phyloP scores from a whole-genome alignment of 2,329 filamentous ascomycete species.

The Cephalotrichum gorgonifer region DNA sequence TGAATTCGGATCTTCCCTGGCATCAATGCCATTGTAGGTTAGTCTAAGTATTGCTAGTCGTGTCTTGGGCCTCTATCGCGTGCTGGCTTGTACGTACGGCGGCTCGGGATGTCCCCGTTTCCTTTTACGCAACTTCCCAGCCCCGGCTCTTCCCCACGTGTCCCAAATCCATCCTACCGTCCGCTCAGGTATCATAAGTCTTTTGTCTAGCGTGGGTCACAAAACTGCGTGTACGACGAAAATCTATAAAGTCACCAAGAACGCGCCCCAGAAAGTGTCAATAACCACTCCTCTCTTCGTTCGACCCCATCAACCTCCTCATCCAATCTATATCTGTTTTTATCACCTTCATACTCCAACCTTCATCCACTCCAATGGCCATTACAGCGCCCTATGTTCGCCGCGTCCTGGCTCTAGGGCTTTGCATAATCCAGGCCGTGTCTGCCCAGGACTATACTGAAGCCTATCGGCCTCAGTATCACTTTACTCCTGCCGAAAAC shows the following conservation, averaged over 20 bases:
- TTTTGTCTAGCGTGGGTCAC: not conserved
- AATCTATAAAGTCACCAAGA: not conserved
- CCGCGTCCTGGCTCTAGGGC: not conserved
- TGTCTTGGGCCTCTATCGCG: not conserved
- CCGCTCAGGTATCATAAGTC: not conserved
- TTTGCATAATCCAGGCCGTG: not conserved
- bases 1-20: not conserved
- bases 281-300: not conserved
- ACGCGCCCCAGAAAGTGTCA: not conserved
- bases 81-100: not conserved
- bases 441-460: slow-evolving; percentile 5
- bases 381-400: not conserved
- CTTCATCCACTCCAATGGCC: slow-evolving; percentile 12
- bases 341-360: too few relatives aligned
- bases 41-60: not conserved
- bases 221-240: not conserved
- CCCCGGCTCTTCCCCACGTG: not conserved
- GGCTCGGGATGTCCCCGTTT: not conserved
- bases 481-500: slow-evolving; percentile 3
- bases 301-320: not conserved
- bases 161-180: not conserved
- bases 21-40: not conserved
- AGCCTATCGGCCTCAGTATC: slow-evolving; percentile 5
- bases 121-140: not conserved
- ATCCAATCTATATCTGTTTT: not conserved